A percentile compares a stretch with the other conserved stretches of the same genome.
These are phyloP conservation scores for Flaveria floridana DNA, from an alignment of 140 eudicot species.

Conservation along the genomic window DNA sequence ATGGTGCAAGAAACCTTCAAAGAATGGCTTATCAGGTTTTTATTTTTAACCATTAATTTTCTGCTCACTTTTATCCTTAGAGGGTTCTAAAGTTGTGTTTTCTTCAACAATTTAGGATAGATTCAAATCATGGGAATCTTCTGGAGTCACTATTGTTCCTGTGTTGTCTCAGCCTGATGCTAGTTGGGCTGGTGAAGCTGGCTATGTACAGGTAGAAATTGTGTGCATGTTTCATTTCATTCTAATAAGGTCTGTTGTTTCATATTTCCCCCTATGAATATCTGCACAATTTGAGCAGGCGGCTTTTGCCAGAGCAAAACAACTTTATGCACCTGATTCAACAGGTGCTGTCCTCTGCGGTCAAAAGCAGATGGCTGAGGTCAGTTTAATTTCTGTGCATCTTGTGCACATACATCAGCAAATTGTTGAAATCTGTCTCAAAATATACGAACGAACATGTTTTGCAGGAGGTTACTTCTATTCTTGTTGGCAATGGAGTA, in stretches of 20 bases:
- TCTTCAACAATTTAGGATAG: constrained; percentile 53
- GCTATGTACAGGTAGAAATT: constrained; percentile 78
- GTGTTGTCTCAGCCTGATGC: constrained; percentile 84
- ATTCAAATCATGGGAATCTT: constrained; percentile 83
- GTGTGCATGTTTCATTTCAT: constrained; percentile 2
- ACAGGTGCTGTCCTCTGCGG: constrained; percentile 94
- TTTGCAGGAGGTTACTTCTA: constrained; percentile 82
- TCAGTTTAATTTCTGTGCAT: constrained; percentile 25
- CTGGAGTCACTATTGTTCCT: constrained; percentile 78
- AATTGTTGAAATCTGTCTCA: neutral
- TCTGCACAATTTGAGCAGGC: constrained; percentile 50
- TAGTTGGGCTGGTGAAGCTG: constrained; percentile 78
- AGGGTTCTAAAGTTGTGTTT: constrained; percentile 20
- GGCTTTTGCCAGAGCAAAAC: constrained; percentile 74
- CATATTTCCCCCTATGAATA: neutral
- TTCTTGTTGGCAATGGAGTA: constrained; percentile 71
- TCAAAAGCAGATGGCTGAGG: constrained; percentile 86
- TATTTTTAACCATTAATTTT: constrained; percentile 9
- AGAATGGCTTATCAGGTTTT: constrained; percentile 96
- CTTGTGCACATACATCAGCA: neutral
- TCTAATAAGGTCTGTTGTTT: neutral
- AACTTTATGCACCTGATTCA: constrained; percentile 59
- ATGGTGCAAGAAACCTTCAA: constrained; percentile 85
- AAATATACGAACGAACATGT: neutral
- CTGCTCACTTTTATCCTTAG: neutral